These are phyloP conservation scores for Trifolium pratense DNA, from an alignment of 306 rosid species.

Conservation along the genomic window DNA sequence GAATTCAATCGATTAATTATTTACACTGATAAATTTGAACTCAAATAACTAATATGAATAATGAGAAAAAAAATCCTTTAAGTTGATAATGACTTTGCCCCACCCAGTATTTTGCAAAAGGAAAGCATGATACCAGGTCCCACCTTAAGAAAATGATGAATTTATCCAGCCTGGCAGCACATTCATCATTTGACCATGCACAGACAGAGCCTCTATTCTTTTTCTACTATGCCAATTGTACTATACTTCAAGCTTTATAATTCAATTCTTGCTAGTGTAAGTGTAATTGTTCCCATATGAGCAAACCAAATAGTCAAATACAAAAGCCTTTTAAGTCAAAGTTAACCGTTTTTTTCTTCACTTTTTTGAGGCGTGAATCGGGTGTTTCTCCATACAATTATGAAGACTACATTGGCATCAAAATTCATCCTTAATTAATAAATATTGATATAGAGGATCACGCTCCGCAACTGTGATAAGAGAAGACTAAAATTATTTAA, in stretches of 20 bases:
- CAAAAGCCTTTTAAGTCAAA: neutral
- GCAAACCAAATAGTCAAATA: neutral
- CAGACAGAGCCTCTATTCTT: constrained; percentile 1
- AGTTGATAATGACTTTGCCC: neutral
- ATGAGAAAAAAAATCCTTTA: neutral
- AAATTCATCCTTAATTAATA: neutral
- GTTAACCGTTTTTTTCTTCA: neutral
- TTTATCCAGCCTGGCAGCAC: constrained; percentile 35
- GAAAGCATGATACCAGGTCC: constrained; percentile 25
- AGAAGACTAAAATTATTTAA: no score
- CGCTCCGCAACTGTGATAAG: no score
- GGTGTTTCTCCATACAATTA: neutral
- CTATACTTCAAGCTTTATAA: neutral
- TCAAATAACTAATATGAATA: neutral
- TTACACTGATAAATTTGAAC: no score
- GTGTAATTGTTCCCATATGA: neutral
- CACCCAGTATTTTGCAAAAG: constrained; percentile 9
- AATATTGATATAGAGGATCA: no score
- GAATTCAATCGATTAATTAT: no score
- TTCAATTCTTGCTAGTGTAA: neutral
- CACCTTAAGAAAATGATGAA: constrained; percentile 12
- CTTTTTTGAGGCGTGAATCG: neutral
- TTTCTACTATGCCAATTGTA: neutral
- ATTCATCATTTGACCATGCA: constrained; percentile 24
- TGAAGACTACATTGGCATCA: neutral